Evolutionary conservation across 2,329 filamentous ascomycete species (phyloP).

Genomic region (Monilinia fructigena): DNA sequence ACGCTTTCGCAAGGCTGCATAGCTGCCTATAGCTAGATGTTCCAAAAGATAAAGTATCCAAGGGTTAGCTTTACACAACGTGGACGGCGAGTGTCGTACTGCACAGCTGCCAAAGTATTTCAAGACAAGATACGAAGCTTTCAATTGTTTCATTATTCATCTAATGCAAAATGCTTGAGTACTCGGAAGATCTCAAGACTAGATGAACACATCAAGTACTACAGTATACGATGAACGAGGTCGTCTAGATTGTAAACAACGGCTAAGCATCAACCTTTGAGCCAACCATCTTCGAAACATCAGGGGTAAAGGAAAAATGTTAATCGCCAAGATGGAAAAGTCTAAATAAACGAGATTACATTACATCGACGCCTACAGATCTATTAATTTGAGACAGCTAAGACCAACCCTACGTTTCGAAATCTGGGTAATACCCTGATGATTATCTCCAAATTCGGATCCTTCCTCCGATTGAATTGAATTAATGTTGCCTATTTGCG

Average conservation of each 20-base stretch:
- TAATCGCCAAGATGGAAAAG: not conserved
- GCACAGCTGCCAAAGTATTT: not conserved
- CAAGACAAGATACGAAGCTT: not conserved
- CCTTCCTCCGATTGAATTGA: not conserved
- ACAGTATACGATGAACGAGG: too few relatives aligned
- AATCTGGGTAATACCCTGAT: not conserved
- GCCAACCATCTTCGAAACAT: not conserved
- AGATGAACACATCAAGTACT: too few relatives aligned
- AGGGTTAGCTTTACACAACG: too few relatives aligned
- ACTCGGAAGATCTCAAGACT: too few relatives aligned
- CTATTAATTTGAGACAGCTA: slow-evolving; percentile 9
- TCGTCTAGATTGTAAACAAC: too few relatives aligned
- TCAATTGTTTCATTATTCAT: too few relatives aligned
- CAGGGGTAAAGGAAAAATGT: not conserved
- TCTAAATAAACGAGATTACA: not conserved
- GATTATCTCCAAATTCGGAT: not conserved
- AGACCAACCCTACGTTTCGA: not conserved
- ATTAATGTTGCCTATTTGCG: not conserved
- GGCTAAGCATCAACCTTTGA: too few relatives aligned
- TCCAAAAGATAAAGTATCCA: too few relatives aligned
- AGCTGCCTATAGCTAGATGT: too few relatives aligned
- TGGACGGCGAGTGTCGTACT: not conserved
- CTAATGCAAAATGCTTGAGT: too few relatives aligned
- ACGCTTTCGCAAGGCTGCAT: not conserved
- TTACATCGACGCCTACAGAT: not conserved